Conservation (phyloP, 768 basidiomycete species). For the Tricholoma saponaceum region DNA sequence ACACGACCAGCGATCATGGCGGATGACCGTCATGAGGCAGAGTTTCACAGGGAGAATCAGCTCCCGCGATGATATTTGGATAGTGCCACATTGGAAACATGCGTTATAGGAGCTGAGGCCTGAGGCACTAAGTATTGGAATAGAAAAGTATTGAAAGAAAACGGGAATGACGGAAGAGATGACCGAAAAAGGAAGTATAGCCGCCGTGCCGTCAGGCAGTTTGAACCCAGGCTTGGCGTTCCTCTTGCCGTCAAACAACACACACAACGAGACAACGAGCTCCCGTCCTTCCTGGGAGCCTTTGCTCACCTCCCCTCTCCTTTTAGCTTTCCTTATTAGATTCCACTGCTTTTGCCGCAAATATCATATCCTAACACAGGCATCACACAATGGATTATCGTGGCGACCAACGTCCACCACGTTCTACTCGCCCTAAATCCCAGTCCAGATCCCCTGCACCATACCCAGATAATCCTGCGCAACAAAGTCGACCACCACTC, state of each 20-base stretch:
- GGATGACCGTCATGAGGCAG: too few species aligned
- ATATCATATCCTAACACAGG: constrained; percentile 5
- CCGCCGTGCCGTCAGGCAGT: not conserved
- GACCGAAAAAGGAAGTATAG: not conserved
- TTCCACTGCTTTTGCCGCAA: not conserved
- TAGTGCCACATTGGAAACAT: too few species aligned
- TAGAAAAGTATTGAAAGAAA: too few species aligned
- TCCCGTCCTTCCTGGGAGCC: not conserved
- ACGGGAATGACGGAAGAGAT: not conserved
- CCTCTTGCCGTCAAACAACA: not conserved
- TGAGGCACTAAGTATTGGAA: too few species aligned
- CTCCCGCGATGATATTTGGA: too few species aligned
- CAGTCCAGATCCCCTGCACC: constrained; percentile 36
- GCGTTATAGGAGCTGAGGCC: too few species aligned
- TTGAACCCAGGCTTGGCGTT: not conserved
- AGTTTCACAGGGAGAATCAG: too few species aligned
- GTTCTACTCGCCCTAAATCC: constrained; percentile 46
- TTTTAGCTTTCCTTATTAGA: not conserved
- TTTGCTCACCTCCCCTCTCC: not conserved
- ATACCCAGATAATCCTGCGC: constrained; percentile 27
- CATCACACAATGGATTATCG: constrained; percentile 32
- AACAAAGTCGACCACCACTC: constrained; percentile 26
- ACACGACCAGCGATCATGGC: too few species aligned
- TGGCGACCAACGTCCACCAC: constrained; percentile 50
- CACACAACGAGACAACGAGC: constrained; percentile 1